phyloP scores from a whole-genome alignment of 345 rosid genomes.

The Leavenworthia alabamica region DNA sequence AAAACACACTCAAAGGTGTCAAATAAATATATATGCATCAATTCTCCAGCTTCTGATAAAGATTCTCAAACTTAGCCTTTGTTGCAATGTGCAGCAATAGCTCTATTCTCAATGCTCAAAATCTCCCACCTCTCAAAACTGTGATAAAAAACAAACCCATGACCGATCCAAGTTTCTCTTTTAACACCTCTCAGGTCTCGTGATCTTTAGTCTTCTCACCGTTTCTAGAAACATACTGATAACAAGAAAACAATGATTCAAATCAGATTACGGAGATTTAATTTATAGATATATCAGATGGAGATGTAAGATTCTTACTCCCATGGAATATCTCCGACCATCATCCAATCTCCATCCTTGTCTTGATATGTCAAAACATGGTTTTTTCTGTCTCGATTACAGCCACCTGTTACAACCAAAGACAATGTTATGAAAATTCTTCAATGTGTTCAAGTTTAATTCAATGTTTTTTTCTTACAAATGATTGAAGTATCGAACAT shows the following conservation, averaged over 20 bases:
- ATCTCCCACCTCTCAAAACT: conserved; percentile 2
- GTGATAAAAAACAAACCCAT: neutral
- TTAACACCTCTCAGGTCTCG: conserved; percentile 37
- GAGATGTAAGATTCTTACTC: conserved; percentile 34
- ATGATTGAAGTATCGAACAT: conserved; percentile 38
- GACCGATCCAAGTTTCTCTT: neutral
- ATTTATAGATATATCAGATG: neutral
- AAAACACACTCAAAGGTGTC: conserved; percentile 18
- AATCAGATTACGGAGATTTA: neutral
- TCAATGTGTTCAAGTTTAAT: neutral
- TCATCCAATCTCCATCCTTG: conserved; percentile 38
- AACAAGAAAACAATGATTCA: neutral
- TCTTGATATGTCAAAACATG: conserved; percentile 35
- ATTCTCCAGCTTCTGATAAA: no score
- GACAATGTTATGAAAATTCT: neutral
- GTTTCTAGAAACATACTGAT: conserved; percentile 41
- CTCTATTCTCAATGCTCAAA: conserved; percentile 10
- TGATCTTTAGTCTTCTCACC: conserved; percentile 47
- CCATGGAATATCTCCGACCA: conserved; percentile 43
- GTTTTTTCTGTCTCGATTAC: conserved; percentile 13
- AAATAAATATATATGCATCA: conserved; percentile 19
- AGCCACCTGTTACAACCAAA: conserved; percentile 17
- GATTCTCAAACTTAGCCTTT: no score
- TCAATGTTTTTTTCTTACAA: conserved; percentile 24
- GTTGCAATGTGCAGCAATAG: conserved; percentile 20